A percentile compares a stretch with the other conserved stretches of the same genome.
Evolutionary conservation across 371 early-diverging fungal genomes (phyloP).

Genomic region (Rhizopus arrhizus): DNA sequence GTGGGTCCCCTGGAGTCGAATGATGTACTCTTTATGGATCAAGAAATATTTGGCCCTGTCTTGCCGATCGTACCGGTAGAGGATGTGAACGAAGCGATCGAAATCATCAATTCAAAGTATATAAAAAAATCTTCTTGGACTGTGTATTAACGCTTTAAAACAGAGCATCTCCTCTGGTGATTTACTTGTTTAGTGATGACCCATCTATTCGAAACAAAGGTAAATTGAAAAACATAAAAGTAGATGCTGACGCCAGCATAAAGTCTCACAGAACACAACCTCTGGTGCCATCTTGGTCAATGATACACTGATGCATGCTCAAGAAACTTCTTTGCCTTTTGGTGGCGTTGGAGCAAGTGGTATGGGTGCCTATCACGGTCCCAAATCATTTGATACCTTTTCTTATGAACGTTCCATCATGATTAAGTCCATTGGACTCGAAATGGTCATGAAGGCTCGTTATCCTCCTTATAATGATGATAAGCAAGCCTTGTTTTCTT

Average conservation of each 20-base stretch:
- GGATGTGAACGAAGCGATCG: conserved; percentile 75
- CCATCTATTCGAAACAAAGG: conserved; percentile 33
- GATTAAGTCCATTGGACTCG: conserved; percentile 53
- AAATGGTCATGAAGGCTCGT: conserved; percentile 46
- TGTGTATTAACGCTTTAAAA: background rate
- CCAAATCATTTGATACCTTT: conserved; percentile 75
- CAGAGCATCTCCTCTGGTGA: conserved; percentile 66
- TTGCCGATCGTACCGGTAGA: conserved; percentile 81
- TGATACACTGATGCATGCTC: conserved; percentile 66
- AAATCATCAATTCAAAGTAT: conserved; percentile 68
- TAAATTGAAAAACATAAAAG: conserved; percentile 18
- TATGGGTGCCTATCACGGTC: conserved; percentile 82
- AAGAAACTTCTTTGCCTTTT: conserved; percentile 70
- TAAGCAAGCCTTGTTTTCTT: conserved; percentile 30
- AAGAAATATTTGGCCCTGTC: conserved; percentile 86
- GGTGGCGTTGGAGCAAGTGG: conserved; percentile 90
- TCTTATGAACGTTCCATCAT: conserved; percentile 64
- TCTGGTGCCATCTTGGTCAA: conserved; percentile 76
- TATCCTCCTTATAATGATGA: conserved; percentile 55
- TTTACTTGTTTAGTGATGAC: conserved; percentile 64
- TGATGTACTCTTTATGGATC: conserved; percentile 63
- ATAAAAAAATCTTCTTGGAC: background rate
- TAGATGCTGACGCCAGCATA: background rate
- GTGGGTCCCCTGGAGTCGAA: conserved; percentile 56
- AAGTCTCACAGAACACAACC: conserved; percentile 52